Base-by-base conservation (phyloP, 2,329 filamentous ascomycete genomes). In the Myriosclerotinia scirpicola region DNA sequence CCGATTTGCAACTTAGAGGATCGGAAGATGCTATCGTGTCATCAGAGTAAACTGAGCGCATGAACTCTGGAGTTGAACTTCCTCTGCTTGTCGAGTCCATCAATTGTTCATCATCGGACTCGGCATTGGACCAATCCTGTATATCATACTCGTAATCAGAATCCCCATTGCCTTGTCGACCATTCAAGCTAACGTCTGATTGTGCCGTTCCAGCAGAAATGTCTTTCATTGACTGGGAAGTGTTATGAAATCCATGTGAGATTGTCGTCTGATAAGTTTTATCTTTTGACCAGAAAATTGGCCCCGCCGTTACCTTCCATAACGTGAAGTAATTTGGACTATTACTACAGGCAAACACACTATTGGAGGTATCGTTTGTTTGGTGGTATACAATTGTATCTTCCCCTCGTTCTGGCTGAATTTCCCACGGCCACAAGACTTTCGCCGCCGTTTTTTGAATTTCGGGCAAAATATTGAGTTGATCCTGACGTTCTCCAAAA, bases 211-310 rank as follows among this genome's bases (percentile, higher is more conserved):
- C 42, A 44, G 42, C 14, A 15, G 6, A 44, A 44, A 15, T 44
- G 15, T 44, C 42, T 44, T 44, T 15, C 17, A 20, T 6, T 44
- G 15, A 14, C 5, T 44, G 14, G 17, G 42, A 44, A 15, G 17
- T 44, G 15, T 17, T 44, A 15, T 9, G 20, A n/a, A 55, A 55
- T 9, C 15, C 26, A 36, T 55, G 53, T n/a, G 55, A 15, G 22
- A 59, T 42, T 11, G 55, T 59, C 9, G 22, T 26, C 34, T 30
- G 22, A 26, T 26, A 42, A 26, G 22, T n/a, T 59, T 17, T 26
- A 59, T 59, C 55, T 14, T 15, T 26, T 38, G 55, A 59, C 22
- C 53, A 38, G n/a, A 59, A 22, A 42, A 59, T 22, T 12, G 6
- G 20, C 14, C 55, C 55, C 15, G 38, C 36, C 12, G 40, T 59